These are phyloP conservation scores for Penicillium sp. DNA, from an alignment of 2,329 filamentous ascomycete species.

Conservation along the genomic window DNA sequence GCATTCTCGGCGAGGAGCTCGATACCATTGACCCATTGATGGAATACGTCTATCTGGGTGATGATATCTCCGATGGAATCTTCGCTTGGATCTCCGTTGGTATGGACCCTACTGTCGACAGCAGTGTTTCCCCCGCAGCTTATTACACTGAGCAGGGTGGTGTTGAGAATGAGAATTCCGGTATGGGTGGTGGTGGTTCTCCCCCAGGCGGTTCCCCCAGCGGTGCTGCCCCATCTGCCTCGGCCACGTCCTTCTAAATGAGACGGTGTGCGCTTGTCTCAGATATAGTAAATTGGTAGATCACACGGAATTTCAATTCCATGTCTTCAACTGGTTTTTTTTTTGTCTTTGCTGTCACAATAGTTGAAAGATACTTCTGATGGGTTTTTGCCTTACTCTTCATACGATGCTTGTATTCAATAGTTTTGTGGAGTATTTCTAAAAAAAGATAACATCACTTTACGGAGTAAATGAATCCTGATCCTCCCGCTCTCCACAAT, in stretches of 20 bases:
- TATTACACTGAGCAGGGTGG: constrained; percentile 37
- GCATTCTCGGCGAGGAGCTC: constrained; percentile 49
- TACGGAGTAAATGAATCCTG: too few relatives aligned
- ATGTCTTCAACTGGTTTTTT: not conserved
- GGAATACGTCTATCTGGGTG: constrained; percentile 57
- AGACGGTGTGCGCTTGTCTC: not conserved
- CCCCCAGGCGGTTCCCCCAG: not conserved
- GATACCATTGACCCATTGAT: constrained; percentile 57
- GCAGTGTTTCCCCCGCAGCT: constrained; percentile 28
- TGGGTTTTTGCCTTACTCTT: not conserved
- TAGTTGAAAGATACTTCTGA: not conserved
- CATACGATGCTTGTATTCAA: too few relatives aligned
- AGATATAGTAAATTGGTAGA: not conserved
- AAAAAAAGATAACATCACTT: too few relatives aligned
- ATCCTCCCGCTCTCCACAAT: too few relatives aligned
- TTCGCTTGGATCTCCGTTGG: constrained; percentile 56
- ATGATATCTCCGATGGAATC: constrained; percentile 51
- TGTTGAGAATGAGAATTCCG: constrained; percentile 28
- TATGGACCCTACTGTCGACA: constrained; percentile 44
- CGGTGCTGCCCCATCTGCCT: not conserved
- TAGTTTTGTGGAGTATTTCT: too few relatives aligned
- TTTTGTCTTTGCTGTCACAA: not conserved
- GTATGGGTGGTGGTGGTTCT: constrained; percentile 13
- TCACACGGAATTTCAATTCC: not conserved
- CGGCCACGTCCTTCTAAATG: not conserved